Evolutionary conservation across 2,329 filamentous ascomycete species (phyloP), one percentile per base, ranked within the genome.

Genomic region (Phialophora expanda): DNA sequence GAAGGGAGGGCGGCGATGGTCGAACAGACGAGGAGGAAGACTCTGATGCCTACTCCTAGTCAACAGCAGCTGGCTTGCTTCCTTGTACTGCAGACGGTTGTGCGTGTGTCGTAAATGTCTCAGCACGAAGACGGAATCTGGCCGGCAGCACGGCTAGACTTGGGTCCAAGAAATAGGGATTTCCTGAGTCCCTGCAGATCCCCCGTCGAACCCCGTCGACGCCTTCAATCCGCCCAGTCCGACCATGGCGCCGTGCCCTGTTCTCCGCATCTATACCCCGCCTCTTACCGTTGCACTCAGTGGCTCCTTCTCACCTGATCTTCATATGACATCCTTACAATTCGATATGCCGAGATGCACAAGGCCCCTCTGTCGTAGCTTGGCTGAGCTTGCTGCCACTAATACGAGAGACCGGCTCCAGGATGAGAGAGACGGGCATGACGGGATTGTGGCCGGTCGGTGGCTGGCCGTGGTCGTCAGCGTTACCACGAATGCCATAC

Each of bases 1-100:
- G 32, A n/a, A 53, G 34, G 55, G 67, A 65, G 22, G 60, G 61
- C 32, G 59, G 62, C 50, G 56, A n/a, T n/a, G 65, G 11, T 44
- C 41, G 51, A 32, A 48, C 38, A 28, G 44, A 59, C 11, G 56
- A 55, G 44, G 53, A 66, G n/a, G 65, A 69, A 57, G 66, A 56
- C 8, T 67, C 67, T 3, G 67, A 69, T 55, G 62, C 65, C 6
- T 67, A 69, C 50, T 41, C 65, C 26, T 69, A 34, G 32, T 17
- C 48, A 7, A 28, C 2, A 8, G 38, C 38, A n/a, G 38, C 38
- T 44, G 38, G 38, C 38, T n/a, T 44, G n/a, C 48, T 51, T 51
- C 48, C 48, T 22, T 51, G 48, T 7, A 14, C n/a, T n/a, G n/a
- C n/a, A n/a, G n/a, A n/a, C n/a, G n/a, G n/a, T n/a, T n/a, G n/a